Base-by-base conservation (phyloP, 2,329 filamentous ascomycete species). In the Pezizomycotina sp. region DNA sequence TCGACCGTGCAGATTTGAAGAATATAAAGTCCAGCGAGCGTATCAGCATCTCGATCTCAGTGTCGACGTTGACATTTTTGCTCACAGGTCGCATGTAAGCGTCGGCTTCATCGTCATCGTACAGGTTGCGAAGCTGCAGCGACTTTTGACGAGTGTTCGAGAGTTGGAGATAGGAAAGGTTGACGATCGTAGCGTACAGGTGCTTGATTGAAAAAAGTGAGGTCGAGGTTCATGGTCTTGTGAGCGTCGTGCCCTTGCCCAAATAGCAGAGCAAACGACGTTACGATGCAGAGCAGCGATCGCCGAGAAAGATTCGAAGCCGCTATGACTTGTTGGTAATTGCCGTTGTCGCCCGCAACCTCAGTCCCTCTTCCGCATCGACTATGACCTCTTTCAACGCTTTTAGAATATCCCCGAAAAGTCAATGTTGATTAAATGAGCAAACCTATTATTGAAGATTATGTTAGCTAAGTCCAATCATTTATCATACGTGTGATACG, bases 341-440 rank as follows among this genome's bases (percentile, higher is more conserved):
- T 62, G 9, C 71, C 65, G 1, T 66, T 60, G 3, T 61, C 64
- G 1, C 56, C 60, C 7, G 63, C 60, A 18, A 54, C 52, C 7
- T 56, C 55, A 55, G n/a, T 60, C 53, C 55, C 50, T 13, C 53
- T 27, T 77, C 69, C 34, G 78, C 77, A 48, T 84, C 71, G 3
- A 72, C 70, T 50, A 95, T 86, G 27, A 98, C 69, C 47, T 98
- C 89, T 57, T 92, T 91, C 24, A 98, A 65, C 1, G 83, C 86
- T 59, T 95, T 89, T 7, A 98, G 69, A 19, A 98, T 66, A 54
- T 98, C 89, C 18, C 86, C 89, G 52, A 98, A 98, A 98, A 95
- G 55, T 98, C 82, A 54, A 98, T 83, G 61, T 98, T 98, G 65
- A 98, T 98, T 42, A 98, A 68, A 55, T 93, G 89, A 3, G 84